Conservation (phyloP, 345 rosid genomes). For the Citrus unshiu region DNA sequence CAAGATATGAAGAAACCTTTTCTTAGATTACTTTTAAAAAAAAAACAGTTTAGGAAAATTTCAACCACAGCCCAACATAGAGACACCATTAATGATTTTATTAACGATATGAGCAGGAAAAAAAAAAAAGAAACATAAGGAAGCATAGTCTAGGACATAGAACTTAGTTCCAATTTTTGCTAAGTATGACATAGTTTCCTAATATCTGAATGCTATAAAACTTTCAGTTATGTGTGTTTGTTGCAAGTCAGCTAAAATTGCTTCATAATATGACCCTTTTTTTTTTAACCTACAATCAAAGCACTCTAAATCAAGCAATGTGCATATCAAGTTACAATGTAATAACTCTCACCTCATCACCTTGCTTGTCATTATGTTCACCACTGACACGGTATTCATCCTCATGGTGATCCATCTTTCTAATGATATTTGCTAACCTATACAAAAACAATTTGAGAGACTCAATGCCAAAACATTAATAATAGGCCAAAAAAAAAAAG, state of each 20-base stretch:
- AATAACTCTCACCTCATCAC: slow-evolving; percentile 57
- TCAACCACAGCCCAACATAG: background rate
- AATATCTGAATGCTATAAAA: background rate
- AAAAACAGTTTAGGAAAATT: background rate
- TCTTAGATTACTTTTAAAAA: background rate
- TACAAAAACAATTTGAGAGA: background rate
- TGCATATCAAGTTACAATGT: background rate
- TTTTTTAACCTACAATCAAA: background rate
- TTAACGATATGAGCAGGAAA: background rate
- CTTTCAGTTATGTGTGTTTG: background rate
- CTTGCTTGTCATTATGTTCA: slow-evolving; percentile 56
- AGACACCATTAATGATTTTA: background rate
- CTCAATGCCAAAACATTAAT: background rate
- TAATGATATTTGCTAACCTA: background rate
- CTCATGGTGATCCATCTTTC: slow-evolving; percentile 61
- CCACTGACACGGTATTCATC: slow-evolving; percentile 47
- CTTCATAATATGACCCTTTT: background rate
- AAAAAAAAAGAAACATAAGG: background rate
- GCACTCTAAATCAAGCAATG: background rate
- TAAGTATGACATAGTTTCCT: background rate
- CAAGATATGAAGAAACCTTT: background rate
- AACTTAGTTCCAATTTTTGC: background rate
- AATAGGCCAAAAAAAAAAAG: background rate
- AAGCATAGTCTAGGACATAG: background rate
- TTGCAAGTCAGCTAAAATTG: background rate